A percentile compares a stretch with the other conserved stretches of the same genome.
phyloP scores from a whole-genome alignment of 345 rosid genomes.

The Conringia planisiliqua region DNA sequence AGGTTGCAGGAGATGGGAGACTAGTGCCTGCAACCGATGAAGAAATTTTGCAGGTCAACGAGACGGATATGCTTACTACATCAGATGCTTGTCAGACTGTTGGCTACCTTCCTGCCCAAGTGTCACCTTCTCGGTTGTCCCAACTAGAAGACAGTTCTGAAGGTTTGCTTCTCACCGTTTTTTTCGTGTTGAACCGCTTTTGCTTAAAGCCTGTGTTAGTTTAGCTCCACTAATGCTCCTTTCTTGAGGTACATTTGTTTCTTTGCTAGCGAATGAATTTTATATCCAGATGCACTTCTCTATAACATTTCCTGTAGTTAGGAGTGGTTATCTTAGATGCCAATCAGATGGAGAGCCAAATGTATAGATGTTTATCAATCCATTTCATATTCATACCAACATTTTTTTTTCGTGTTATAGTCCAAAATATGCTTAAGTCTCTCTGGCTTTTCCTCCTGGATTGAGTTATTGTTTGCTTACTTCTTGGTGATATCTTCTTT shows the following conservation, averaged over 20 bases:
- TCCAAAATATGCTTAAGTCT: neutral
- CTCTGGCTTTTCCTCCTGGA: neutral
- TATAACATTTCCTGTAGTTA: too few relatives aligned
- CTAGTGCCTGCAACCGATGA: slow-evolving; percentile 95
- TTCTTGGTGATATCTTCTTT: neutral
- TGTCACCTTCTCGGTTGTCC: slow-evolving; percentile 43
- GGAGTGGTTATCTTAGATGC: too few relatives aligned
- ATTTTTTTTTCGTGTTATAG: neutral
- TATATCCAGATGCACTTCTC: neutral
- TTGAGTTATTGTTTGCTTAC: neutral
- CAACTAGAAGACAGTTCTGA: slow-evolving; percentile 48
- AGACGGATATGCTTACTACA: slow-evolving; percentile 44
- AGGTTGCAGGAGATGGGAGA: slow-evolving; percentile 92
- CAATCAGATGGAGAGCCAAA: too few relatives aligned
- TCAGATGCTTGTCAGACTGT: slow-evolving; percentile 46
- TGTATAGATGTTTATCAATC: too few relatives aligned
- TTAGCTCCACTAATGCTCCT: neutral
- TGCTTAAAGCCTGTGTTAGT: neutral
- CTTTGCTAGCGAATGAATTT: neutral
- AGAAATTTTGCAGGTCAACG: slow-evolving; percentile 82
- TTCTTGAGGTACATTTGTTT: neutral
- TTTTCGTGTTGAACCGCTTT: slow-evolving; percentile 2
- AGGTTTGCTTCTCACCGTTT: slow-evolving; percentile 43
- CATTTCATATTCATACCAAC: too few relatives aligned
- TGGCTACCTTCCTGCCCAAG: slow-evolving; percentile 41